These are phyloP conservation scores for Zopfochytrium polystomum DNA, from an alignment of 371 early-diverging fungal genomes.

Conservation along the genomic window DNA sequence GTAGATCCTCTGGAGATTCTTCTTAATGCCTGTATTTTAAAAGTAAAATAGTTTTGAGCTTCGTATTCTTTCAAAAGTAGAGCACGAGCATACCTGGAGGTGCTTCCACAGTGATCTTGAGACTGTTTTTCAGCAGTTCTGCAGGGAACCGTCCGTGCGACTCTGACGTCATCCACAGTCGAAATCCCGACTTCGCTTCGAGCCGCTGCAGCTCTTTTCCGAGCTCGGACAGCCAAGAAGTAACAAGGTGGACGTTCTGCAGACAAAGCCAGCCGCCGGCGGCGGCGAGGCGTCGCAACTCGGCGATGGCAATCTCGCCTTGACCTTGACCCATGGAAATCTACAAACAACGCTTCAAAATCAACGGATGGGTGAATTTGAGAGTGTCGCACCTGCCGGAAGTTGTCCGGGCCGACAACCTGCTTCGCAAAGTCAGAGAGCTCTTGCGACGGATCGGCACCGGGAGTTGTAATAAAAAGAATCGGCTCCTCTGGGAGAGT, in stretches of 20 bases:
- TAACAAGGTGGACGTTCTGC: constrained; percentile 56
- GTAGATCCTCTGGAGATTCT: constrained; percentile 49
- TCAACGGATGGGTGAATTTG: background rate
- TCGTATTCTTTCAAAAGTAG: background rate
- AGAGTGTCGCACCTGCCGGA: constrained; percentile 30
- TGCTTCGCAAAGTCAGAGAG: constrained; percentile 39
- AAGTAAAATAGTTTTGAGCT: background rate
- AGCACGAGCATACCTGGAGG: constrained; percentile 40
- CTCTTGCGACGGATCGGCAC: constrained; percentile 55
- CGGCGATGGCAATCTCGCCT: constrained; percentile 42
- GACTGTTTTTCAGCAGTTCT: constrained; percentile 34
- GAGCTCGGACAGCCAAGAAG: constrained; percentile 44
- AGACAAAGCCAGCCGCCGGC: constrained; percentile 53
- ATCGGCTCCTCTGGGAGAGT: constrained; percentile 45
- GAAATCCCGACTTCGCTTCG: constrained; percentile 36
- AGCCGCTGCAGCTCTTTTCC: constrained; percentile 42
- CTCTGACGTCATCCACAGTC: constrained; percentile 53
- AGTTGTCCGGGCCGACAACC: constrained; percentile 40
- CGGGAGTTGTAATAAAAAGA: constrained; percentile 54
- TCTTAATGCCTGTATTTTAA: constrained; percentile 43
- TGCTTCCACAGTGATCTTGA: constrained; percentile 53
- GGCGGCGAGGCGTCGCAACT: constrained; percentile 26
- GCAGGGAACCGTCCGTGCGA: constrained; percentile 44
- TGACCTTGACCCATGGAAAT: constrained; percentile 62
- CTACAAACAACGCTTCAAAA: constrained; percentile 26